These are phyloP conservation scores for Dactylella cylindrospora DNA, from an alignment of 2,329 filamentous ascomycete genomes.

Conservation along the genomic window DNA sequence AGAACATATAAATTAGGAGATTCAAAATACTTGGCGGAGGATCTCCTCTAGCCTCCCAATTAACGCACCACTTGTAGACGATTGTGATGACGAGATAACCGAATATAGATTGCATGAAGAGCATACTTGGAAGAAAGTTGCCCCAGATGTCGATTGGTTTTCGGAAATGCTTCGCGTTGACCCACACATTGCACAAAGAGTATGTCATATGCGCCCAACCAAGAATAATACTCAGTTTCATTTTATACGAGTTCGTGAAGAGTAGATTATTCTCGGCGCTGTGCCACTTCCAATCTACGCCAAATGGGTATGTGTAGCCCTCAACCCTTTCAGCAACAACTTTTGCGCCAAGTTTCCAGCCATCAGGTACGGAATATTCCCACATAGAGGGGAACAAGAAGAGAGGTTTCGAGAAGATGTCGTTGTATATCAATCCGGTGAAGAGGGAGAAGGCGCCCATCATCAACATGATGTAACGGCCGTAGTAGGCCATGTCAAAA, in stretches of 20 bases:
- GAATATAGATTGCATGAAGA: constrained; percentile 99
- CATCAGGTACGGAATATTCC: constrained; percentile 70
- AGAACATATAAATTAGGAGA: constrained; percentile 99
- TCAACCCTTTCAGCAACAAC: constrained; percentile 69
- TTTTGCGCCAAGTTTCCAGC: constrained; percentile 66
- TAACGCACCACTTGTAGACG: constrained; percentile 92
- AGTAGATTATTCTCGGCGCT: constrained; percentile 90
- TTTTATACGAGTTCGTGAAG: constrained; percentile 99
- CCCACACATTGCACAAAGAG: constrained; percentile 85
- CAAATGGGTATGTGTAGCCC: constrained; percentile 88
- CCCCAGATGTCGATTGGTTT: constrained; percentile 93
- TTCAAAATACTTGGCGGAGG: constrained; percentile 87
- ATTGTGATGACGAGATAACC: constrained; percentile 93
- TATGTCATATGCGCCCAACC: constrained; percentile 99
- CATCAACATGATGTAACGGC: constrained; percentile 95
- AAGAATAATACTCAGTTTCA: constrained; percentile 98
- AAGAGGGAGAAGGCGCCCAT: constrained; percentile 98
- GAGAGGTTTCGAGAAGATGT: constrained; percentile 91
- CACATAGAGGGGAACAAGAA: constrained; percentile 87
- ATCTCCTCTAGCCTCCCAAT: constrained; percentile 71
- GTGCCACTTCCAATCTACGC: constrained; percentile 95
- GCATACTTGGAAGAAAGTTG: constrained; percentile 97
- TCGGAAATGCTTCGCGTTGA: constrained; percentile 95
- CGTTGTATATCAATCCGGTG: constrained; percentile 96
- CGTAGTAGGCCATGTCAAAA: constrained; percentile 98